A percentile compares a stretch with the other conserved stretches of the same genome.
Evolutionary conservation across 1,139 yeast species (phyloP).

Genomic region (Geotrichum reessii): DNA sequence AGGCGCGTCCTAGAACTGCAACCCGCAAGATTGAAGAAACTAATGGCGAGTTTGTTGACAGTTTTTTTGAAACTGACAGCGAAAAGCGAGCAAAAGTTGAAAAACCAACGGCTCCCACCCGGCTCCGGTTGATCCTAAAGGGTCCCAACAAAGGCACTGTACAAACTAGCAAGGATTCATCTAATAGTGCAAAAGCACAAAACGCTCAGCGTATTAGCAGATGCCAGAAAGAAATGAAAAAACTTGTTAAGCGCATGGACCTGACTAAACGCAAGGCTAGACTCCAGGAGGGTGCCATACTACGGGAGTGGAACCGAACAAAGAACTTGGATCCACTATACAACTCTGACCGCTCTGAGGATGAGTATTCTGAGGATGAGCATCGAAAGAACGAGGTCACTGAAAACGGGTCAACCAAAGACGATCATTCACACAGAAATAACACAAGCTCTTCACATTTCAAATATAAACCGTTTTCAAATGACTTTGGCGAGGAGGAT

Average conservation of each 20-base stretch:
- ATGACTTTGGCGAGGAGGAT: slow-evolving; percentile 31
- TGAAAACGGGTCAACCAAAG: background rate
- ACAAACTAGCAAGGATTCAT: background rate
- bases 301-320: slow-evolving; percentile 30
- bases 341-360: slow-evolving; percentile 28
- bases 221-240: slow-evolving; percentile 24
- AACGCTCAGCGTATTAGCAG: slow-evolving; percentile 6
- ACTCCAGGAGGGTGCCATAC: slow-evolving; percentile 26
- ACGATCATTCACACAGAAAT: background rate
- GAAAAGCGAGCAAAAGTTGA: background rate
- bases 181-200: slow-evolving; percentile 1
- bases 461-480: background rate
- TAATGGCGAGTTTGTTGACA: slow-evolving; percentile 1
- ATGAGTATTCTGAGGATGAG: slow-evolving; percentile 4
- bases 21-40: slow-evolving; percentile 6
- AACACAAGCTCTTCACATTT: background rate
- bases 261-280: slow-evolving; percentile 25
- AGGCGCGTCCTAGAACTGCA: background rate
- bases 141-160: background rate
- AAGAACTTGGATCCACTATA: slow-evolving; percentile 32
- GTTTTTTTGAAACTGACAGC: background rate
- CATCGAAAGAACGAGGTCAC: slow-evolving; percentile 1
- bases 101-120: slow-evolving; percentile 4
- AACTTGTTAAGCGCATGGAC: slow-evolving; percentile 25
- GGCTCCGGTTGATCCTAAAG: slow-evolving; percentile 8